Conservation (phyloP, 768 basidiomycete genomes). For the Suillus decipiens region DNA sequence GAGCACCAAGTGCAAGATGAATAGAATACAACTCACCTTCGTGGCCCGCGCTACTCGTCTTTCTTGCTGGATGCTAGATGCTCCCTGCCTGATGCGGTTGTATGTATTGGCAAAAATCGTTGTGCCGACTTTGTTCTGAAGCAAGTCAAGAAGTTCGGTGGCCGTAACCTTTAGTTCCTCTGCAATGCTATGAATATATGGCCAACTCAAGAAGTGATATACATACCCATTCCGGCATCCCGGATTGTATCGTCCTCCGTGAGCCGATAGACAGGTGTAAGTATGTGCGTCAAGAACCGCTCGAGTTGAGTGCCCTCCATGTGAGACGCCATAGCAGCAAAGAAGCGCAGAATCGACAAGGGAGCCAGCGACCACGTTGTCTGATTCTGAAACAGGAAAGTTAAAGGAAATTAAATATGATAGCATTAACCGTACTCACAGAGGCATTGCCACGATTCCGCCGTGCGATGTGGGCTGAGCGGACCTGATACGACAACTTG, state of each 20-base stretch:
- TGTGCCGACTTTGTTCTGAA: slow-evolving; percentile 87
- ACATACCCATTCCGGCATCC: slow-evolving; percentile 76
- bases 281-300: slow-evolving; percentile 77
- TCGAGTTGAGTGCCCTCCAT: slow-evolving; percentile 63
- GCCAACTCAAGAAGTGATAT: not conserved
- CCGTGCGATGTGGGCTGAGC: slow-evolving; percentile 71
- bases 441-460: slow-evolving; percentile 50
- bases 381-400: slow-evolving; percentile 39
- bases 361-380: slow-evolving; percentile 84
- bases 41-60: slow-evolving; percentile 62
- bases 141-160: slow-evolving; percentile 80
- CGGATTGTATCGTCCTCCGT: slow-evolving; percentile 83
- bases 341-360: slow-evolving; percentile 82
- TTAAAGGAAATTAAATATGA: not conserved
- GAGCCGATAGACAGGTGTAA: slow-evolving; percentile 86
- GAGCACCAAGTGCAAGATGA: not conserved
- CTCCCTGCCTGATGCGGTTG: slow-evolving; percentile 76
- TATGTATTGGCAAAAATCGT: slow-evolving; percentile 80
- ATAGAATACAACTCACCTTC: slow-evolving; percentile 37
- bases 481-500: slow-evolving; percentile 85
- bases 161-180: slow-evolving; percentile 84
- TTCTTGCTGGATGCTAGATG: slow-evolving; percentile 65
- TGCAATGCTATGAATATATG: slow-evolving; percentile 29
- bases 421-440: slow-evolving; percentile 38
- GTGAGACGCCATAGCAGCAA: slow-evolving; percentile 84